Evolutionary conservation across 2,329 filamentous ascomycete genomes (phyloP).

Genomic region (Penicillium sclerotiorum): DNA sequence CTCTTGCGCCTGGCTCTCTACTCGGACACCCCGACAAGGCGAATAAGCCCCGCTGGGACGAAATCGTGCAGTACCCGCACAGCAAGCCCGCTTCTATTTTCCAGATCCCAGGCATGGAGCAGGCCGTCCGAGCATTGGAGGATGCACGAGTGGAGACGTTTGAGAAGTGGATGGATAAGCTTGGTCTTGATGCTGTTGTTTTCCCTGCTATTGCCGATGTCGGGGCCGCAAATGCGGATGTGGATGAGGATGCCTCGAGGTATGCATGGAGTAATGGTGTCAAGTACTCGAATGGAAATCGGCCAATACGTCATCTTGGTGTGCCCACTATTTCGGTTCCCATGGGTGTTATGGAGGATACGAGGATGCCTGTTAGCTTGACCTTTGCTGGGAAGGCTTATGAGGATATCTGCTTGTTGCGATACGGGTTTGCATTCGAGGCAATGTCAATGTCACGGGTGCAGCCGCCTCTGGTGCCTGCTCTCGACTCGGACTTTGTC

Average conservation of each 20-base stretch:
- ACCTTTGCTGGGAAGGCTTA: constrained; percentile 57
- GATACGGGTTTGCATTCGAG: constrained; percentile 33
- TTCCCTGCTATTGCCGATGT: constrained; percentile 57
- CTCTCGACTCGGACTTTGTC: constrained; percentile 26
- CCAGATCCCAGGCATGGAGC: constrained; percentile 44
- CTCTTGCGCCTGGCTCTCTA: constrained; percentile 31
- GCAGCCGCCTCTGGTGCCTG: constrained; percentile 22
- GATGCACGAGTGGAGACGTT: constrained; percentile 52
- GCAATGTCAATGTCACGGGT: constrained; percentile 21
- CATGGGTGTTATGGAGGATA: constrained; percentile 54
- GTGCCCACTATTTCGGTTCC: constrained; percentile 58
- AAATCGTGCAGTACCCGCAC: constrained; percentile 31
- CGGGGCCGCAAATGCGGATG: constrained; percentile 53
- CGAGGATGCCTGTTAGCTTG: constrained; percentile 55
- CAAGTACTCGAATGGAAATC: constrained; percentile 58
- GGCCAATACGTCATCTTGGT: constrained; percentile 57
- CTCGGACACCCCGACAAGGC: constrained; percentile 25
- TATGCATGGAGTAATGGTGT: constrained; percentile 55
- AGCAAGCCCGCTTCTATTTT: constrained; percentile 40
- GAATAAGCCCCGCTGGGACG: constrained; percentile 28
- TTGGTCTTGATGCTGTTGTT: constrained; percentile 49
- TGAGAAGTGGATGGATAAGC: constrained; percentile 54
- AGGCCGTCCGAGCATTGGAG: constrained; percentile 52
- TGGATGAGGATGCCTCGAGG: constrained; percentile 30
- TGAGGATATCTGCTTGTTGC: constrained; percentile 40